Conservation (phyloP, 257 asterid genomes). For the Dorcoceras hygrometricum region DNA sequence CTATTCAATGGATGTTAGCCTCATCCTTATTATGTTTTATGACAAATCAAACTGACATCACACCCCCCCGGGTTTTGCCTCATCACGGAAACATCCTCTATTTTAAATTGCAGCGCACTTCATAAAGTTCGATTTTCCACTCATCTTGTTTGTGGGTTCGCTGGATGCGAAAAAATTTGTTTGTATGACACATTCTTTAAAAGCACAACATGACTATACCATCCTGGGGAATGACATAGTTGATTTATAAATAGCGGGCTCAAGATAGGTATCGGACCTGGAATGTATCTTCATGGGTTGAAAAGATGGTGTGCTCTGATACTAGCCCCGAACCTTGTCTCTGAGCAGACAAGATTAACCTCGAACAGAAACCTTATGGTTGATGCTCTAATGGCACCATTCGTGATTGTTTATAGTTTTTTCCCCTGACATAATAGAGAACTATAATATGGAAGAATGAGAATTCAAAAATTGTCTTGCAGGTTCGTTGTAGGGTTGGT, state of each 20-base stretch:
- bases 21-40: background rate
- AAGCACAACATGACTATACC: background rate
- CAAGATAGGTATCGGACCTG: background rate
- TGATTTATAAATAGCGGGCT: background rate
- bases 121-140: background rate
- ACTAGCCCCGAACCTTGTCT: background rate
- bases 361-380: background rate
- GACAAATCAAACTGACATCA: background rate
- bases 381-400: background rate
- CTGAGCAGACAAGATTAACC: background rate
- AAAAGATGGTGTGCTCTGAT: background rate
- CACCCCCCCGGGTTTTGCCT: background rate
- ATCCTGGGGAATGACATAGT: background rate
- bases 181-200: no score
- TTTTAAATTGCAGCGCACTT: background rate
- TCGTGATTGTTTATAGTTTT: background rate
- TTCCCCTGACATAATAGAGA: no score
- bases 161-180: background rate
- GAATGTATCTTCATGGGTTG: background rate
- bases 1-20: background rate
- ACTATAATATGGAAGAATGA: no score
- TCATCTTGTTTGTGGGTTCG: background rate
- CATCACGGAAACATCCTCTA: background rate
- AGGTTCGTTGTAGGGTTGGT: slow-evolving; percentile 66
- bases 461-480: slow-evolving; percentile 15